phyloP scores from a whole-genome alignment of 2,329 filamentous ascomycete genomes.

The Escovopsis sp. region DNA sequence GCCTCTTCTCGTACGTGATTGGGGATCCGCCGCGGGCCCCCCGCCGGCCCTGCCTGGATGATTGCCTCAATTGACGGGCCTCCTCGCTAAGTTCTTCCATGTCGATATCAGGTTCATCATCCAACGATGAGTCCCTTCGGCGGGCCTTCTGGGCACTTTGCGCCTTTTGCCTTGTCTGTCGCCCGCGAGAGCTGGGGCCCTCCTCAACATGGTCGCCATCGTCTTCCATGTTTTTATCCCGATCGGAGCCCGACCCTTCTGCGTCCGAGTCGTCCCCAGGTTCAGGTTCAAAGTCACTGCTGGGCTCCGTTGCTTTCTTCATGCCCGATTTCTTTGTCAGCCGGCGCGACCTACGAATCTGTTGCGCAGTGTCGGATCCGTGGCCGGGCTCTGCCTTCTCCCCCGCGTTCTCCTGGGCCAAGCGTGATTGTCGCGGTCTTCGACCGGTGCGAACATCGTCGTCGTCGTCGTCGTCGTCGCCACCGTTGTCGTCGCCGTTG shows the following conservation, averaged over 20 bases:
- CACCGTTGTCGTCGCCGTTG: slow-evolving; percentile 14
- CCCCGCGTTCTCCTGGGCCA: slow-evolving; percentile 15
- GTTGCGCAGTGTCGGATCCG: slow-evolving; percentile 14
- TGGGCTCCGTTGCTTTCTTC: slow-evolving; percentile 35
- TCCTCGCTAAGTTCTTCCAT: slow-evolving; percentile 52
- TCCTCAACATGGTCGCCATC: slow-evolving; percentile 32
- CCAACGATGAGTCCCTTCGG: slow-evolving; percentile 36
- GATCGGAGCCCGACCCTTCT: slow-evolving; percentile 30
- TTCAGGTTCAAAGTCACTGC: slow-evolving; percentile 46
- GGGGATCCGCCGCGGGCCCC: slow-evolving; percentile 35
- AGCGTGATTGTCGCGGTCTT: slow-evolving; percentile 26
- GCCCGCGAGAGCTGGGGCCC: slow-evolving; percentile 36
- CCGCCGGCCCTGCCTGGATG: slow-evolving; percentile 37
- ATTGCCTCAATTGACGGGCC: slow-evolving; percentile 44
- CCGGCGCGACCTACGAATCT: slow-evolving; percentile 24
- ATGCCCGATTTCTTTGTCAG: slow-evolving; percentile 32
- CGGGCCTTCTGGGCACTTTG: slow-evolving; percentile 33
- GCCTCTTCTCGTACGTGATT: slow-evolving; percentile 45
- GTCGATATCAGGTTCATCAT: slow-evolving; percentile 44
- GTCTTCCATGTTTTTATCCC: slow-evolving; percentile 18
- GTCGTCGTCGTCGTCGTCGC: slow-evolving; percentile 25
- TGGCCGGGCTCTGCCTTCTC: slow-evolving; percentile 10
- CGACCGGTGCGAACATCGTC: slow-evolving; percentile 35
- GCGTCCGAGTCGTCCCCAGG: slow-evolving; percentile 45
- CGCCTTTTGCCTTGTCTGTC: slow-evolving; percentile 23